These are phyloP conservation scores for Cnidoscolus chayamansa DNA, from an alignment of 441 rosid species.

Conservation along the genomic window DNA sequence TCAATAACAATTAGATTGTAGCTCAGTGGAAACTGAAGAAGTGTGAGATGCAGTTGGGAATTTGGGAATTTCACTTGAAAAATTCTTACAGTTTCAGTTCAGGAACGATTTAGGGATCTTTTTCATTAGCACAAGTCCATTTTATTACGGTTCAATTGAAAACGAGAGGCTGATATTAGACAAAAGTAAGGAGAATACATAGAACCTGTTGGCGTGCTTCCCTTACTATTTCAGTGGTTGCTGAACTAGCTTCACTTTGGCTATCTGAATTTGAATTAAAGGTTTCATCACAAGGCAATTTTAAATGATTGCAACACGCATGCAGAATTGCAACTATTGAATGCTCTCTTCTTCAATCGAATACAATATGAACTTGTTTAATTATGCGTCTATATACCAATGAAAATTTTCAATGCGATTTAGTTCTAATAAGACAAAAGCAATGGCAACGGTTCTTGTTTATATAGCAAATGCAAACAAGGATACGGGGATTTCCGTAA, in stretches of 20 bases:
- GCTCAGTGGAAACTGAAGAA: neutral
- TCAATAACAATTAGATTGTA: neutral
- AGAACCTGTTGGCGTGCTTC: conserved; percentile 81
- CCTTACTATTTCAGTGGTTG: conserved; percentile 53
- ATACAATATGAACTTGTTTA: neutral
- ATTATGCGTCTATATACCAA: neutral
- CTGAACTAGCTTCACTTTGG: conserved; percentile 74
- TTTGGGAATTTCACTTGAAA: neutral
- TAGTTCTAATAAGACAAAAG: too few species aligned
- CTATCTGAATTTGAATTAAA: conserved; percentile 60
- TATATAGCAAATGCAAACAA: conserved; percentile 2
- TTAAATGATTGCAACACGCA: neutral
- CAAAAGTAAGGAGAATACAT: conserved; percentile 13
- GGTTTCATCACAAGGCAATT: conserved; percentile 24
- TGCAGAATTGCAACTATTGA: neutral
- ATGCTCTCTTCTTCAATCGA: neutral
- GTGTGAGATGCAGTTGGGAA: neutral
- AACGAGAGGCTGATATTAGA: neutral
- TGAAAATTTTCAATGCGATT: neutral
- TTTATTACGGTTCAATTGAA: neutral
- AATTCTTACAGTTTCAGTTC: neutral
- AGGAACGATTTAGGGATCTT: neutral
- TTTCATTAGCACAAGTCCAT: neutral
- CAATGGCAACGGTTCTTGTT: too few species aligned
- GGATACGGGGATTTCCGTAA: conserved; percentile 98